Base-by-base conservation (phyloP, 768 basidiomycete species). In the Phaeotremella skinneri region DNA sequence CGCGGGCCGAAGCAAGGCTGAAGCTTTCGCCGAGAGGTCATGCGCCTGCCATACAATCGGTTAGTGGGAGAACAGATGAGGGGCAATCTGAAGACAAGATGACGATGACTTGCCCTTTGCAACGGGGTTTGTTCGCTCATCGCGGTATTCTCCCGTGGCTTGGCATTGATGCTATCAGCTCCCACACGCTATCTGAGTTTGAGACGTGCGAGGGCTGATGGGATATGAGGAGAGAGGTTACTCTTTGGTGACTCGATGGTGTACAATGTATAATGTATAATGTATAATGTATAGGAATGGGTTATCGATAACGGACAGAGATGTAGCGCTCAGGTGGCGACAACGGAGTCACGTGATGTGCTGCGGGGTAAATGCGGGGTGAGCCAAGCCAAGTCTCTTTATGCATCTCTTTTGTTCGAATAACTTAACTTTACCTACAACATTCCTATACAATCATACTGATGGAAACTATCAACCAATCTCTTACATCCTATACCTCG, bases 21-120 rank as follows among this genome's bases (percentile, higher is more conserved):
- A 62, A 6, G 71, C 71, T 32, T 70, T 56, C 6, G 65, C 61
- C 7, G 71, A 69, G 30, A 73, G 63, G 17, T 65, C 54, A 42
- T 73, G 71, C 29, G 71, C 71, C 67, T 68, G 42, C 55, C 56
- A n/a, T 20, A 17, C 5, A 52, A 13, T 11, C 9, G 27, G 53
- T 17, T 27, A 37, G 26, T 52, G 58, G 34, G 52, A 45, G 13
- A 45, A 14, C 11, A 45, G 20, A 13, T 45, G 43, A 13, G 43
- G 21, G 43, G 21, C 23, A 6, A 6, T 13, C n/a, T 9, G 43
- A 45, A 23, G 6, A 45, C 23, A n/a, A n/a, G n/a, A n/a, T n/a
- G n/a, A n/a, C n/a, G n/a, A n/a, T 13, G 43, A 45, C 23, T 45
- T 23, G 23, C 43, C 21, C 21, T 7, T 21, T 45, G 43, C 20